Base-by-base conservation (phyloP, 176 grass and related monocot species). In the Cenchrus purpureus region DNA sequence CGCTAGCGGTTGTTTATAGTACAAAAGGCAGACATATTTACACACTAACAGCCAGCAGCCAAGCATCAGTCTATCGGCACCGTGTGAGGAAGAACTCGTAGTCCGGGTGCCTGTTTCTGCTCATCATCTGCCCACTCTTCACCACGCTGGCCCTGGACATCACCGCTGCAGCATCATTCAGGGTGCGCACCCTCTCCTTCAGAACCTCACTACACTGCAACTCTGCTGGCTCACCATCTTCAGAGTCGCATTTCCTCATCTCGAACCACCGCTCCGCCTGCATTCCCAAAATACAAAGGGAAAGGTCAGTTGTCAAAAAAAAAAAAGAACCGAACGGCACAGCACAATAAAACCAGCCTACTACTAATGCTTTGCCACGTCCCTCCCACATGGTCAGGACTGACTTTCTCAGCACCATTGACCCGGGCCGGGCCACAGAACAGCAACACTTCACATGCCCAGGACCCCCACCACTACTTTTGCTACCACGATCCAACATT, bases 231-330 rank as follows among this genome's bases (percentile, higher is more conserved):
- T 63, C 28, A 1, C 20, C 40, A 1, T 19, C 69, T 46, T 88
- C 68, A 2, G 61, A 74, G 70, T 50, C 10, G 0, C 6, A 43
- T 62, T 69, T 82, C 51, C 72, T 87, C 40, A 61, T 59, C 46
- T 89, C 76, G 69, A 90, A 95, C 96, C 96, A 98, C 48, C 83
- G 83, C 60, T 98, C 95, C 22, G 84, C 91, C 96, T 98, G 89
- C 74, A 82, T 69, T 58, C 69, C 16, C 25, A 55, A 63, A 59
- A 48, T 17, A 44, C 5, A 31, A 34, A 56, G 40, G 25, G 2
- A 31, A 34, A 56, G 40, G 25, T 8, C 1, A 10, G 20, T 63
- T 40, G 4, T 4, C 9, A 55, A 17, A 45, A 42, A 8, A 31
- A 55, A 1, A 84, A 56, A 20, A 56, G 4, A 85, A 58, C 62